Evolutionary conservation across 345 rosid species (phyloP).

Genomic region (Hypericum androsaemum): DNA sequence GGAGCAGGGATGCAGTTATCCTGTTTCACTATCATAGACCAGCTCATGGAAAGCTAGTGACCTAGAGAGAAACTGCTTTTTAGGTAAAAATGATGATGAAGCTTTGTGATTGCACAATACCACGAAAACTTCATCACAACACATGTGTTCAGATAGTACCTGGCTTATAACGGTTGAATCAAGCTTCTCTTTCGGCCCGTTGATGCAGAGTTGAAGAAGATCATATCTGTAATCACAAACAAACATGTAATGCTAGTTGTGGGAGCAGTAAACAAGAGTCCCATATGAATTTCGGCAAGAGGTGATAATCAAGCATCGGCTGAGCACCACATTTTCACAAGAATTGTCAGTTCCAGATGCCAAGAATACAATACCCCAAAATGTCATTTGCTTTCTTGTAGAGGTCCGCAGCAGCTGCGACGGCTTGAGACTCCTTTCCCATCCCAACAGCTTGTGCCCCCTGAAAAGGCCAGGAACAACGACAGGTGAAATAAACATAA

Average conservation of each 20-base stretch:
- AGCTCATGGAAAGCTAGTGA: too few relatives aligned
- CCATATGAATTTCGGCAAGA: too few relatives aligned
- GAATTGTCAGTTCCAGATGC: too few relatives aligned
- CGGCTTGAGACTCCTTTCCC: slow-evolving; percentile 85
- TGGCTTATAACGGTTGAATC: slow-evolving; percentile 94
- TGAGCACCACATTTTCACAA: too few relatives aligned
- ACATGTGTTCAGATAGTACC: slow-evolving; percentile 28
- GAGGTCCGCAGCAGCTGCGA: slow-evolving; percentile 65
- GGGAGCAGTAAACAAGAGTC: neutral
- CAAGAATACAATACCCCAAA: neutral
- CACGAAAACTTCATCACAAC: too few relatives aligned
- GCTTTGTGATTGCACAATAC: too few relatives aligned
- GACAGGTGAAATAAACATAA: neutral
- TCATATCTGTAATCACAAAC: slow-evolving; percentile 53
- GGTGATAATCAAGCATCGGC: too few relatives aligned
- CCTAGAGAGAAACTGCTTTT: too few relatives aligned
- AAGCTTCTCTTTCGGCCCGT: slow-evolving; percentile 92
- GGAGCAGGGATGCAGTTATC: too few relatives aligned
- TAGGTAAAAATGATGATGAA: too few relatives aligned
- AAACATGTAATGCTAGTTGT: neutral
- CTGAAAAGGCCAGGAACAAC: slow-evolving; percentile 19
- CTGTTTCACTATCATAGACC: too few relatives aligned
- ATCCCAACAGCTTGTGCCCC: slow-evolving; percentile 97
- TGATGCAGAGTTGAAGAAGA: slow-evolving; percentile 79
- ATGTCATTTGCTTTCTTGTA: slow-evolving; percentile 71